Base-by-base conservation (phyloP, 1,139 yeast species). In the Saccharomyces hybrid region DNA sequence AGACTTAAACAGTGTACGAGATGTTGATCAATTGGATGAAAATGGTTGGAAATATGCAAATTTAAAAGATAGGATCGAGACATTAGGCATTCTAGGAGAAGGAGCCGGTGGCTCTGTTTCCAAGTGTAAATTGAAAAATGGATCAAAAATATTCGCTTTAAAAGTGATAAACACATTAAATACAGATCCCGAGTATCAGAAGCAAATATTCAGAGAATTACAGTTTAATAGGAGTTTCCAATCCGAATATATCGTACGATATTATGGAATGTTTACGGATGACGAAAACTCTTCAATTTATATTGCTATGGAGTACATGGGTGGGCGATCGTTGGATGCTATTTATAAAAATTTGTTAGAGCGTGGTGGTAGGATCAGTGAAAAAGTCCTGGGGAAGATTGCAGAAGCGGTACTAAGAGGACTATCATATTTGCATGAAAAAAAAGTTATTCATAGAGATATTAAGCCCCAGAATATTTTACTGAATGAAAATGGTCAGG, bases 301-400 rank as follows among this genome's bases (percentile, higher is more conserved):
- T 64, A 93, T 93, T 38, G 91, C 97, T 48, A 93, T 93, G 98
- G 99, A 93, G 70, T 93, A 81, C 69, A 93, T 96, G 89, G 97
- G 91, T 30, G 98, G 97, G 1, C 81, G 83, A 49, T 88, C 97
- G 2, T 73, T 93, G 55, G 97, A 93, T 66, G 90, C 97, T 1
- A 83, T 91, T n/a, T 90, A 91, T 73, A 86, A 86, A 61, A 77
- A 76, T 51, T 80, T 84, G 52, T 74, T 78, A 56, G 63, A 70
- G 7, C 76, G 88, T 54, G 88, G 90, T 20, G 96, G 95, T 52
- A 74, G 98, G 55, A 86, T 93, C 47, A 91, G 96, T 58, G 99
- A 93, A 67, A 88, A 87, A 65, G 97, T 93, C 0, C 72, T 93
- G 59, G 97, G 97, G 0, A 87, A 88, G 66, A 81, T 93, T 30